A percentile compares a stretch with the other conserved stretches of the same genome.
Evolutionary conservation across 805 yeast species (phyloP).

Genomic region (Candida broadrunensis): DNA sequence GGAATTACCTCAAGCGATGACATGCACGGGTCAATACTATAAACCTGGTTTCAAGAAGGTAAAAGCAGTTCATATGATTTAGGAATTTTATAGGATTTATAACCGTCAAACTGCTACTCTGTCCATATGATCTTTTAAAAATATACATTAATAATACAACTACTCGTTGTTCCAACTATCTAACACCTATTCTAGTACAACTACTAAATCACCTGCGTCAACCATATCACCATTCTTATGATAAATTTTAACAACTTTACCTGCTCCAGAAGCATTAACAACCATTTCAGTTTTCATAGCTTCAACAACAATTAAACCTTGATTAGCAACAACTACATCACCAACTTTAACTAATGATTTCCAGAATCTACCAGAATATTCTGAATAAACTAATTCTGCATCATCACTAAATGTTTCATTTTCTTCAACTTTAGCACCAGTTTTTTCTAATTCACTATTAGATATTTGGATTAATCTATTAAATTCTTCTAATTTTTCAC

Average conservation of each 20-base stretch:
- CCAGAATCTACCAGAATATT: slow-evolving; percentile 97
- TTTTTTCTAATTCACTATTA: slow-evolving; percentile 64
- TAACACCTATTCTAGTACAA: slow-evolving; percentile 55
- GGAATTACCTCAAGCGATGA: too few species aligned
- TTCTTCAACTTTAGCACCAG: slow-evolving; percentile 45
- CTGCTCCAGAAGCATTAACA: slow-evolving; percentile 66
- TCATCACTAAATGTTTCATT: slow-evolving; percentile 66
- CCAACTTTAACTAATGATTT: slow-evolving; percentile 81
- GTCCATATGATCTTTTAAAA: too few species aligned
- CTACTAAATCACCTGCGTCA: slow-evolving; percentile 94
- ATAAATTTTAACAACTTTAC: slow-evolving; percentile 68
- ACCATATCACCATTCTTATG: slow-evolving; percentile 94
- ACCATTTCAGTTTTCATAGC: slow-evolving; percentile 99
- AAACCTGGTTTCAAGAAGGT: too few species aligned
- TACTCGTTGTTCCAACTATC: too few species aligned
- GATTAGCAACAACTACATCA: slow-evolving; percentile 67
- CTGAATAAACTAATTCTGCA: slow-evolving; percentile 86
- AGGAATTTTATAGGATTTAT: too few species aligned
- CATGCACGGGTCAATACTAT: too few species aligned
- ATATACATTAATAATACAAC: too few species aligned
- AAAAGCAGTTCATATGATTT: too few species aligned
- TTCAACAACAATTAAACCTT: slow-evolving; percentile 84
- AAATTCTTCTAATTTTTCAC: slow-evolving; percentile 83
- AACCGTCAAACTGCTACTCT: too few species aligned
- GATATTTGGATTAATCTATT: slow-evolving; percentile 78